Base-by-base conservation (phyloP, 1,284 basidiomycete genomes). In the Bjerkandera adusta region DNA sequence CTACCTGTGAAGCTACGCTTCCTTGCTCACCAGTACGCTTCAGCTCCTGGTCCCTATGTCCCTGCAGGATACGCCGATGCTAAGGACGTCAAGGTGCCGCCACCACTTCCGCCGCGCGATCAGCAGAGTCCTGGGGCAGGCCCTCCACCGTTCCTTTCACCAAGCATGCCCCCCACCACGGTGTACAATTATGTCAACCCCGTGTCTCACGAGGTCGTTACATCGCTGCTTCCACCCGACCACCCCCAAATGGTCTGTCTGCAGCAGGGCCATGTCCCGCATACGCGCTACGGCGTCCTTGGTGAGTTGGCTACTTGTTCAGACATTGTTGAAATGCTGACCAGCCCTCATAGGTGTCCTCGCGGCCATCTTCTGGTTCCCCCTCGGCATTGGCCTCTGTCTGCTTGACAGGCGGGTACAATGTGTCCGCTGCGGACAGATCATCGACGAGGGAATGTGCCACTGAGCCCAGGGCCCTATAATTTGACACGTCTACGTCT, bases 201-300 rank as follows among this genome's bases (percentile, higher is more conserved):
- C 5, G 29, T 35, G 1, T 76, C 74, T 0, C 70, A 71, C n/a
- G 69, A 77, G 24, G 59, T 66, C n/a, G 41, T 80, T 33, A 61
- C 69, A 4, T 76, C 80, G 1, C 63, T 76, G 2, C 68, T 89
- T 2, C 83, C 88, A 0, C 88, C 88, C 1, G 72, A 79, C 51
- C 82, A 90, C 59, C 89, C 87, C 0, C 79, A 87, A 65, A 89
- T 89, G 87, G 56, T 85, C 27, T 91, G 88, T 56, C 62, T 90
- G 22, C 89, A 89, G 59, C 64, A 76, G n/a, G 88, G 87, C 5
- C 88, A 91, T 60, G 57, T 81, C n/a, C 64, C 72, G 7, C 63
- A 77, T 32, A 78, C 82, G 16, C 75, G 70, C 39, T 91, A 72
- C 56, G 85, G 87, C 4, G 48, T 87, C 2, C 70, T 89, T 12